A percentile compares a stretch with the other conserved stretches of the same genome.
Evolutionary conservation across 768 basidiomycete species (phyloP).

Genomic region (Leccinum imitatum): DNA sequence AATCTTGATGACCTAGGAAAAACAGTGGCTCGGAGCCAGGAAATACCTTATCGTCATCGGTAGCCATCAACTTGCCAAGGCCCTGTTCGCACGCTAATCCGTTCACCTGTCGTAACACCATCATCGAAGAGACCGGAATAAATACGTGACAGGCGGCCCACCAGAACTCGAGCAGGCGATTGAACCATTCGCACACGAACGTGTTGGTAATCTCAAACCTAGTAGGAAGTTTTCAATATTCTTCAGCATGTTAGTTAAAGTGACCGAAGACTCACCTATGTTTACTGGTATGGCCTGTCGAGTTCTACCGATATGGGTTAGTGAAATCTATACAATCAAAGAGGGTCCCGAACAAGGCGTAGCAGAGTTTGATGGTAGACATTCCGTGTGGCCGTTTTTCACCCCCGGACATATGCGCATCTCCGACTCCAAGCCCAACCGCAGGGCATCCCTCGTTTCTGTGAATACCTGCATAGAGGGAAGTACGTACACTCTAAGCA

Average conservation of each 20-base stretch:
- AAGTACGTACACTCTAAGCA: neutral
- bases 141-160: neutral
- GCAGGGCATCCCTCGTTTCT: neutral
- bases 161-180: neutral
- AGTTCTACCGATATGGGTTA: neutral
- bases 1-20: neutral
- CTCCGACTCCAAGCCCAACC: neutral
- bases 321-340: neutral
- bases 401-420: neutral
- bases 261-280: neutral
- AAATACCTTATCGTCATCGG: neutral
- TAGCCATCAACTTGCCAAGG: neutral
- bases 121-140: neutral
- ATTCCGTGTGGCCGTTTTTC: neutral
- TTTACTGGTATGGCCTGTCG: neutral
- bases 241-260: neutral
- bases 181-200: neutral
- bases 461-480: too few relatives aligned
- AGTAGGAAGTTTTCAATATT: neutral
- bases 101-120: neutral
- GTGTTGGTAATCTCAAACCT: neutral
- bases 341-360: neutral
- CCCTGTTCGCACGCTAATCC: neutral
- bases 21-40: neutral
- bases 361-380: neutral